These are phyloP conservation scores for Volvox reticuliferus DNA, from an alignment of 139 green algal genomes.

Conservation along the genomic window DNA sequence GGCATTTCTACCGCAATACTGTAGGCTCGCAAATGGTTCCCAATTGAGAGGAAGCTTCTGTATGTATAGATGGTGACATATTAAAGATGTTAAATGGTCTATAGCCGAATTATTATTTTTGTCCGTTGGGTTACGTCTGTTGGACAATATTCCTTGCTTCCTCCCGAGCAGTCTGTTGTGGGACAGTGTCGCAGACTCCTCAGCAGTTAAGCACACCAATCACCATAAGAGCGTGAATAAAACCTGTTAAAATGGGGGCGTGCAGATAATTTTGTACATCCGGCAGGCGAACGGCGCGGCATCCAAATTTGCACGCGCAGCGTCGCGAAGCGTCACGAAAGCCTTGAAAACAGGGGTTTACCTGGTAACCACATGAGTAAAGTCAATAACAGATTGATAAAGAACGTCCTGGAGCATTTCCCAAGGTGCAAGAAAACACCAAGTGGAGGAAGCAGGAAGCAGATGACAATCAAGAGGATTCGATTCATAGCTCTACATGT, in stretches of 20 bases:
- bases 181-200: background rate
- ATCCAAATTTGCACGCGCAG: too few relatives aligned
- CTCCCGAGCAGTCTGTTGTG: background rate
- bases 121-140: background rate
- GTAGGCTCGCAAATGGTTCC: too few relatives aligned
- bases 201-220: background rate
- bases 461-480: constrained; percentile 18
- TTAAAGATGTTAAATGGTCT: background rate
- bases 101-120: background rate
- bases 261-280: background rate
- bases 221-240: constrained; percentile 17
- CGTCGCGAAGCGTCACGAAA: too few relatives aligned
- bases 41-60: too few relatives aligned
- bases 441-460: constrained; percentile 19
- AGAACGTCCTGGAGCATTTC: background rate
- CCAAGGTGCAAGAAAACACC: background rate
- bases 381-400: constrained; percentile 6
- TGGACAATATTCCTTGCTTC: background rate
- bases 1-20: too few relatives aligned
- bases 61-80: background rate
- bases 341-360: background rate
- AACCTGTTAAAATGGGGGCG: background rate
- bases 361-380: constrained; percentile 17
- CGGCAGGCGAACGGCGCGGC: background rate
- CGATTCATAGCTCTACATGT: background rate